Evolutionary conservation across 805 yeast species (phyloP).

Genomic region (Jamesozyma gamospora): DNA sequence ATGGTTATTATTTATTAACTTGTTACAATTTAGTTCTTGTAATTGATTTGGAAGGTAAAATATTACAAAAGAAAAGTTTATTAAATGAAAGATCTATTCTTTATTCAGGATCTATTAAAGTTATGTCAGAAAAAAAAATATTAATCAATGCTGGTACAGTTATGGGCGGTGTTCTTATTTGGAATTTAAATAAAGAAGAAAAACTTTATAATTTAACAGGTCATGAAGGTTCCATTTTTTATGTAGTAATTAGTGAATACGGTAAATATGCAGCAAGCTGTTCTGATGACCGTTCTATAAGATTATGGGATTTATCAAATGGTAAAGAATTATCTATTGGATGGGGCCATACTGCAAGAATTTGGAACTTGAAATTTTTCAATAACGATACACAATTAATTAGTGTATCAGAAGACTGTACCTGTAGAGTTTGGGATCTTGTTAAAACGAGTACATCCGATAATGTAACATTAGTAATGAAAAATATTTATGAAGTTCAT

Average conservation of each 20-base stretch:
- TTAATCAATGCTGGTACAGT: conserved; percentile 86
- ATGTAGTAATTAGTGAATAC: conserved; percentile 50
- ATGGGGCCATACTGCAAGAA: conserved; percentile 95
- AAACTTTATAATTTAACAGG: conserved; percentile 50
- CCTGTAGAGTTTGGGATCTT: conserved; percentile 69
- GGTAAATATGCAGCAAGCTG: conserved; percentile 62
- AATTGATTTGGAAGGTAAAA: conserved; percentile 19
- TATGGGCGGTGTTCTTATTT: conserved; percentile 72
- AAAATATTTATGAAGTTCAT: conserved; percentile 53
- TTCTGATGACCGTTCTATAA: conserved; percentile 88
- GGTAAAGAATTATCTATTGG: conserved; percentile 64
- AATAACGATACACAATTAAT: conserved; percentile 34
- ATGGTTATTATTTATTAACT: conserved; percentile 46
- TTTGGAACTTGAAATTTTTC: conserved; percentile 70
- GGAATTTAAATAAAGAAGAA: conserved; percentile 45
- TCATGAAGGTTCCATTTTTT: conserved; percentile 90
- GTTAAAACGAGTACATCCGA: conserved; percentile 10
- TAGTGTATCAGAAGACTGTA: conserved; percentile 80
- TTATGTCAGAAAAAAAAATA: conserved; percentile 33
- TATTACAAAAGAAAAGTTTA: conserved; percentile 26
- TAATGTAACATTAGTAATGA: conserved; percentile 14
- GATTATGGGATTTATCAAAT: conserved; percentile 52
- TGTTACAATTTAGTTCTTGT: conserved; percentile 59
- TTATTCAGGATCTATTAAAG: conserved; percentile 72
- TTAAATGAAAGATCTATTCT: conserved; percentile 71